phyloP scores from a whole-genome alignment of 805 yeast species.

The Nakazawaea siamensis region DNA sequence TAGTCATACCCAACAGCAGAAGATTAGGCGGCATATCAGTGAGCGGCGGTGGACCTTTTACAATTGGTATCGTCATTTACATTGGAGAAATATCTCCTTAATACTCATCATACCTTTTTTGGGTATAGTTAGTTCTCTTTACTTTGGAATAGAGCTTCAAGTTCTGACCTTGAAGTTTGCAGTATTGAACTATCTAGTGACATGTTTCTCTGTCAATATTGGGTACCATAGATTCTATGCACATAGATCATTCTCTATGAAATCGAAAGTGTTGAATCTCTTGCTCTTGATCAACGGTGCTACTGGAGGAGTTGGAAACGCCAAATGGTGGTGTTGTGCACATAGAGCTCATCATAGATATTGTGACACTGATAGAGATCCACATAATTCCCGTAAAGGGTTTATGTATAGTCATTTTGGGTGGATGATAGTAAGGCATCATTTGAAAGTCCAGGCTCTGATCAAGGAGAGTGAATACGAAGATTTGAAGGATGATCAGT shows the following conservation, averaged over 20 bases:
- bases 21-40: conserved; percentile 40
- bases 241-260: conserved; percentile 43
- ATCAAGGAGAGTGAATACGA: conserved; percentile 37
- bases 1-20: conserved; percentile 12
- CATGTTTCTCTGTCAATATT: conserved; percentile 70
- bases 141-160: conserved; percentile 29
- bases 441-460: conserved; percentile 38
- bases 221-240: conserved; percentile 80
- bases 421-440: conserved; percentile 70
- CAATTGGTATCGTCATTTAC: conserved; percentile 67
- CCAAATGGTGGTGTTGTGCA: conserved; percentile 70
- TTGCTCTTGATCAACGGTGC: conserved; percentile 55
- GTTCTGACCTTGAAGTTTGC: conserved; percentile 46
- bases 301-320: conserved; percentile 70
- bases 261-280: conserved; percentile 34
- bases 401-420: conserved; percentile 81
- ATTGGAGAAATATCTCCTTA: conserved; percentile 62
- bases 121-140: conserved; percentile 34
- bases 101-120: conserved; percentile 47
- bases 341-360: conserved; percentile 89
- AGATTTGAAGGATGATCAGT: conserved; percentile 54
- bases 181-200: conserved; percentile 43
- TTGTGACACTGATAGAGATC: conserved; percentile 85
- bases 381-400: conserved; percentile 78
- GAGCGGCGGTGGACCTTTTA: conserved; percentile 69